Conservation (phyloP, 306 rosid species). For the Vigna mungo region DNA sequence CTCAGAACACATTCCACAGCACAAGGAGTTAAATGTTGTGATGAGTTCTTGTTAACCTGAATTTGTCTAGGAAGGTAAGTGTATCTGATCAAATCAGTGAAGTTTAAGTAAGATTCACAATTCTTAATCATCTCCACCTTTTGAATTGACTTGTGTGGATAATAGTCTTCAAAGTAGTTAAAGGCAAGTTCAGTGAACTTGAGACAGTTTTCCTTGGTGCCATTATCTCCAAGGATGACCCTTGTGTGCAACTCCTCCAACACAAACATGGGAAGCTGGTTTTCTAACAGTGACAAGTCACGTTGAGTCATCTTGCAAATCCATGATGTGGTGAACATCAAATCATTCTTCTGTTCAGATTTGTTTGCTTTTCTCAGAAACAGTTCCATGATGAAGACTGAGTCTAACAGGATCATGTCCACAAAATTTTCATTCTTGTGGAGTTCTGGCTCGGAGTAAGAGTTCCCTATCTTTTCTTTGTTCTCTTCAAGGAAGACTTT, state of each 20-base stretch:
- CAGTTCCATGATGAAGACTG: slow-evolving; percentile 46
- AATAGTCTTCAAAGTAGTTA: slow-evolving; percentile 43
- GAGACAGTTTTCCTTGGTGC: not conserved
- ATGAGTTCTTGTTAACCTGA: not conserved
- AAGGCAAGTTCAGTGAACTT: slow-evolving; percentile 41
- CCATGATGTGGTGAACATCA: slow-evolving; percentile 45
- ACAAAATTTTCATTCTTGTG: slow-evolving; percentile 10
- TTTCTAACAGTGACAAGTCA: slow-evolving; percentile 43
- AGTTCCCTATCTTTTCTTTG: not conserved
- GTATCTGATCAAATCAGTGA: slow-evolving; percentile 48
- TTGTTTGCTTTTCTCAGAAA: slow-evolving; percentile 28
- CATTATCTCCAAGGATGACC: not conserved
- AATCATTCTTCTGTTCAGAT: slow-evolving; percentile 29
- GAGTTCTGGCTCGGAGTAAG: slow-evolving; percentile 33
- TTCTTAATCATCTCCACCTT: slow-evolving; percentile 10
- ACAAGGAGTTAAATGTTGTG: slow-evolving; percentile 18
- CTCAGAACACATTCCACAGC: slow-evolving; percentile 17
- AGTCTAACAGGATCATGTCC: slow-evolving; percentile 34
- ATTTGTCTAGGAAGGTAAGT: slow-evolving; percentile 21
- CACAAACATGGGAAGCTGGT: slow-evolving; percentile 47
- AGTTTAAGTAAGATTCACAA: slow-evolving; percentile 26
- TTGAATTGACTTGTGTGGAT: slow-evolving; percentile 27
- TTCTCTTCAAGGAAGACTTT: slow-evolving; percentile 33
- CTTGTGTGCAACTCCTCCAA: slow-evolving; percentile 35
- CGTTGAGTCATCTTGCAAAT: slow-evolving; percentile 32